phyloP scores from a whole-genome alignment of 805 yeast genomes.

The Kluyveromyces siamensis region DNA sequence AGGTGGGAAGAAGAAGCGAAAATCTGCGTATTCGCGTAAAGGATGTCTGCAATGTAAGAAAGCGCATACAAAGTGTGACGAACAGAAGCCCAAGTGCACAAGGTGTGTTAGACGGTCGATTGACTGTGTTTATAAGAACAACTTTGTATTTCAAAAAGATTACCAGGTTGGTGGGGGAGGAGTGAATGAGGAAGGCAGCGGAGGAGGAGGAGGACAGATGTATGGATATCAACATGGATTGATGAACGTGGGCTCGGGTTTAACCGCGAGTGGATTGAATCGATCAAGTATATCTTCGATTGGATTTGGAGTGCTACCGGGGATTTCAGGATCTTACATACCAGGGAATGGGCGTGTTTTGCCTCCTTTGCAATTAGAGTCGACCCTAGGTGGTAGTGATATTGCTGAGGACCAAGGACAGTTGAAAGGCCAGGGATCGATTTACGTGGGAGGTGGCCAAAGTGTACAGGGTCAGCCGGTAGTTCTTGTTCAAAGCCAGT shows the following conservation, averaged over 20 bases:
- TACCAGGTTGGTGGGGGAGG: background rate
- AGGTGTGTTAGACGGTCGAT: conserved; percentile 3
- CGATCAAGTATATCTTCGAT: background rate
- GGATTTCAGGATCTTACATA: background rate
- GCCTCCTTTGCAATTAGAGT: background rate
- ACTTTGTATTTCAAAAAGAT: conserved; percentile 3
- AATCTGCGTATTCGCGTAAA: conserved; percentile 6
- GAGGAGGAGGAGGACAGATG: background rate
- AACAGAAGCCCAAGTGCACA: conserved; percentile 6
- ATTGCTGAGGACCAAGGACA: background rate
- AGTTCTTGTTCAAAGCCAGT: background rate
- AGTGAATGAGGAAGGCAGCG: background rate
- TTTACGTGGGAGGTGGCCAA: background rate
- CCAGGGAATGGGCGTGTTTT: background rate
- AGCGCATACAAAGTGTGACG: conserved; percentile 10
- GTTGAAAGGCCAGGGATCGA: background rate
- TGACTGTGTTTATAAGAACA: conserved; percentile 5
- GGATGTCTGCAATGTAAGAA: conserved; percentile 10
- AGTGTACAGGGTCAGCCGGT: background rate
- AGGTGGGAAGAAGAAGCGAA: background rate
- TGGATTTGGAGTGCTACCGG: background rate
- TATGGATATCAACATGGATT: background rate
- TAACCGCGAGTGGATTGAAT: background rate
- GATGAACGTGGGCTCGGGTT: background rate
- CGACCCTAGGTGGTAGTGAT: background rate